Evolutionary conservation across 2,329 filamentous ascomycete genomes (phyloP), one percentile per base, ranked within the genome.

Genomic region (Sporothrix luriei): DNA sequence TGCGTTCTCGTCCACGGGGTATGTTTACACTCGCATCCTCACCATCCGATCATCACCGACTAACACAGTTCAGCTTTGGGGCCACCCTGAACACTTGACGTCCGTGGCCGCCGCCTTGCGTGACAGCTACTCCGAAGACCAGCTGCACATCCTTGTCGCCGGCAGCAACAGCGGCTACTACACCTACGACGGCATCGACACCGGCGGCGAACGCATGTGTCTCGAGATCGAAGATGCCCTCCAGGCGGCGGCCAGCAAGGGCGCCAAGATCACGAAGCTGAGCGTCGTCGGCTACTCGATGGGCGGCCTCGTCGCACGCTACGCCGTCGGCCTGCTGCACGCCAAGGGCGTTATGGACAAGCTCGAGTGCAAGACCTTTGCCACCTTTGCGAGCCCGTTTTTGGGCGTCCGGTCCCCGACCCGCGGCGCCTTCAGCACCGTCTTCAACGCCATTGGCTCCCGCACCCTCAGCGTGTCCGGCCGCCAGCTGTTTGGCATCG

Each of bases 281-380:
- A 97, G 93, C 78, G 83, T 98, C 52, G 85, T 94, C 55, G 94
- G 94, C 51, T 97, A 98, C 78, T 97, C 93, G 0, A 84, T 97
- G 1, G 94, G 94, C 59, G 94, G 94, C 0, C 82, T 98, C 7
- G 88, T 98, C 4, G 89, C 92, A 11, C 86, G 94, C 71, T 98
- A 97, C 81, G 91, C 92, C 1, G 85, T 97, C 69, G 94, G 94
- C 0, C 81, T 98, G 75, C 83, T 98, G 3, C 88, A 94, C 75
- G 89, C 91, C 68, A 91, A 91, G 75, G 93, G 93, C 10, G 84
- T 92, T 70, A 88, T 98, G 69, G 90, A 97, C 69, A 84, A 85
- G 70, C 84, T 98, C 33, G 85, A 93, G 76, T 94, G 94, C 73
- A 87, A 94, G 79, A 97, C 97, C 82, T 97, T 98, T 79, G 92